A percentile compares a stretch with the other conserved stretches of the same genome.
phyloP scores from a whole-genome alignment of 2,329 filamentous ascomycete species.

The Colletotrichum siamense region DNA sequence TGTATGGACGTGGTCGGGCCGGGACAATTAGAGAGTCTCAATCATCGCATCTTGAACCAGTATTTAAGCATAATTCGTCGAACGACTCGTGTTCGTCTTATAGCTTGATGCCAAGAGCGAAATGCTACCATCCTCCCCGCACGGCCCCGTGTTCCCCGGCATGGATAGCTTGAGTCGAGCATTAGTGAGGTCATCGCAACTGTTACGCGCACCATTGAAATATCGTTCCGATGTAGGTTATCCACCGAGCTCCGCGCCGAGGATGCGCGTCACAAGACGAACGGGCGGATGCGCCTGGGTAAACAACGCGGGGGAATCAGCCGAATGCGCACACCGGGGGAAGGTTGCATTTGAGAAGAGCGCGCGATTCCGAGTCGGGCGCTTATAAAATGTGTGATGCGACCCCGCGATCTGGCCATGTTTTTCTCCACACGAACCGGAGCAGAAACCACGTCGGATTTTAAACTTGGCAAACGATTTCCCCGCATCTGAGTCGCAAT shows the following conservation, averaged over 20 bases:
- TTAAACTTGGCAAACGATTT: neutral
- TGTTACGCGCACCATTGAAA: conserved; percentile 19
- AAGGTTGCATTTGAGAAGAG: neutral
- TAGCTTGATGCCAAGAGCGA: neutral
- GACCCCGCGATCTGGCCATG: neutral
- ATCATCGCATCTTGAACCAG: neutral
- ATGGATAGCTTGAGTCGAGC: neutral
- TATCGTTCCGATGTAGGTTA: neutral
- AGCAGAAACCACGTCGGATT: neutral
- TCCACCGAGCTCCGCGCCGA: neutral
- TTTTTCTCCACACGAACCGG: neutral
- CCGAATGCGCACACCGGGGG: neutral
- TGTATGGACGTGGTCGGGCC: neutral
- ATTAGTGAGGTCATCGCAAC: conserved; percentile 15
- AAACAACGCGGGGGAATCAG: neutral
- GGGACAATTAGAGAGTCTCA: neutral
- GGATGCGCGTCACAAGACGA: neutral
- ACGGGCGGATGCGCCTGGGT: neutral
- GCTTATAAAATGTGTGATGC: conserved; percentile 6
- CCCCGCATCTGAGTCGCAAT: conserved; percentile 6
- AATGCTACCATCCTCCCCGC: neutral
- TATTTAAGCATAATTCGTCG: neutral
- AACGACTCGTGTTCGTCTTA: neutral
- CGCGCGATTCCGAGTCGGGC: neutral
- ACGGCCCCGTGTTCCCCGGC: conserved; percentile 14